phyloP scores from a whole-genome alignment of 148 eudicot species.

The Amaranthus hypochondriacus region DNA sequence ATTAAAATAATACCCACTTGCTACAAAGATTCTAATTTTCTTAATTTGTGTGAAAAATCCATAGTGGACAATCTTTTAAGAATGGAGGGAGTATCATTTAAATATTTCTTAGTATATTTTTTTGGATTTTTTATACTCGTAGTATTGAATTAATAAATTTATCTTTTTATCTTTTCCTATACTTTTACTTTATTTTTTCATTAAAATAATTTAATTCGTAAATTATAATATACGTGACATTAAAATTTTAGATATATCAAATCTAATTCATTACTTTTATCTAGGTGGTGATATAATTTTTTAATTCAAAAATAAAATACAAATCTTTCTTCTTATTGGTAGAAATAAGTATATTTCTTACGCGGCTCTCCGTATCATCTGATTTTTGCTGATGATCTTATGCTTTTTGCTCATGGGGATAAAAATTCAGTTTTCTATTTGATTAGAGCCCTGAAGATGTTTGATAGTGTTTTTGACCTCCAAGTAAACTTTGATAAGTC shows the following conservation, averaged over 20 bases:
- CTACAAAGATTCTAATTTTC: no score
- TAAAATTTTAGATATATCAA: background rate
- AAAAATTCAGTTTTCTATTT: background rate
- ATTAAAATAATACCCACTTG: no score
- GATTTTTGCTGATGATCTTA: background rate
- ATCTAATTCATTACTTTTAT: background rate
- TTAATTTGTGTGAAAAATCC: no score
- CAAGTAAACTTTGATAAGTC: background rate
- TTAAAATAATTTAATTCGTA: background rate
- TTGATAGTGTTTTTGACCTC: background rate
- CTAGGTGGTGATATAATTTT: background rate
- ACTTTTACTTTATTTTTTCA: background rate
- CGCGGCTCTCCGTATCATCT: background rate
- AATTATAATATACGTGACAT: background rate
- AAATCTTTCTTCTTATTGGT: no score
- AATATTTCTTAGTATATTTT: no score
- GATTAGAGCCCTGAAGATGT: background rate
- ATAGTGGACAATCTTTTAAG: no score
- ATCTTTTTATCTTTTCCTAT: no score
- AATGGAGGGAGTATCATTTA: no score
- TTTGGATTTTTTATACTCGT: no score
- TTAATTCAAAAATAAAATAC: no score
- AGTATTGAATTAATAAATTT: no score
- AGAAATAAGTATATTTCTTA: no score
- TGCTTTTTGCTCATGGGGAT: background rate